Conservation (phyloP, 2,329 filamentous ascomycete genomes). For the Cercospora sp. region DNA sequence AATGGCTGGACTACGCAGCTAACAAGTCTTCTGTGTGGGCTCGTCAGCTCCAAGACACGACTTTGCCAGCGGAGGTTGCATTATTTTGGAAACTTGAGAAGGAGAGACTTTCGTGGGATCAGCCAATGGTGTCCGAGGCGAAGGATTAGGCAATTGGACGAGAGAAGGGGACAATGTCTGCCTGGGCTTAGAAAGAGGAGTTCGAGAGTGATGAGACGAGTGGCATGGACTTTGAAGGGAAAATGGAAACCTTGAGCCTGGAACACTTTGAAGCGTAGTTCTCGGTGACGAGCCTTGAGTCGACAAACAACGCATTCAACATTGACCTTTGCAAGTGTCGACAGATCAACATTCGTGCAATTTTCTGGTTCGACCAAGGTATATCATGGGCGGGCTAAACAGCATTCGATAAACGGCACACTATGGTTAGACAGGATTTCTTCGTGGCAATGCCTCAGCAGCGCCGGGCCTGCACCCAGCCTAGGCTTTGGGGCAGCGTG, state of each 20-base stretch:
- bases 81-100: background rate
- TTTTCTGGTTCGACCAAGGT: too few relatives aligned
- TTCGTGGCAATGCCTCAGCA: too few relatives aligned
- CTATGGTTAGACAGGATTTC: too few relatives aligned
- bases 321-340: background rate
- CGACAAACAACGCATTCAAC: background rate
- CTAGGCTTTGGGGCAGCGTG: too few relatives aligned
- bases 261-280: background rate
- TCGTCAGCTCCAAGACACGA: background rate
- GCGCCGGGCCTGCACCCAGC: too few relatives aligned
- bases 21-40: background rate
- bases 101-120: background rate
- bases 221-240: background rate
- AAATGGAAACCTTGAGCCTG: background rate
- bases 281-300: background rate
- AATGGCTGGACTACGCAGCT: background rate
- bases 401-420: too few relatives aligned
- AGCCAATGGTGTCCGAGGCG: background rate
- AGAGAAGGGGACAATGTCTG: background rate
- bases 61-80: background rate
- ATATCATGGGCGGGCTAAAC: too few relatives aligned
- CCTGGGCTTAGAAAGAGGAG: background rate
- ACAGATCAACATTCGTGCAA: too few relatives aligned
- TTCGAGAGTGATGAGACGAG: background rate
- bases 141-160: background rate